These are phyloP conservation scores for Fraxinus ornus DNA, from an alignment of 305 asterid genomes.

Conservation along the genomic window DNA sequence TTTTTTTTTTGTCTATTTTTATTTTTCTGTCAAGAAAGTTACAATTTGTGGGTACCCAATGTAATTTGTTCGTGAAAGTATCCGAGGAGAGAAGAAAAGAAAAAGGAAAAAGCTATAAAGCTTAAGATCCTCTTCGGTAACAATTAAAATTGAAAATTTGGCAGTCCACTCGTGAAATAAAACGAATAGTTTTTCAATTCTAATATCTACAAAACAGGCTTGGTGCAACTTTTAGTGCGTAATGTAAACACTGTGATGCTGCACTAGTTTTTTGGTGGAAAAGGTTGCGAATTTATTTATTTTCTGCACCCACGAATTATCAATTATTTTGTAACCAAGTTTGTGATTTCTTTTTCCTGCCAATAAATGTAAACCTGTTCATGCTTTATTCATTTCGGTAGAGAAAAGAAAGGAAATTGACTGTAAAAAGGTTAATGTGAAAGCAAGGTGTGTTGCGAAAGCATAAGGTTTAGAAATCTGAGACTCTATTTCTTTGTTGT, in stretches of 20 bases:
- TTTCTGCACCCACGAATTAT: neutral
- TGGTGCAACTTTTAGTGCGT: constrained; percentile 17
- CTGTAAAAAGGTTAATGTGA: neutral
- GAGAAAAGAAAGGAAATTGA: neutral
- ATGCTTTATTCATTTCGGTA: neutral
- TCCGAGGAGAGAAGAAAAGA: constrained; percentile 10
- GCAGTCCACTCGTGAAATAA: too few species aligned
- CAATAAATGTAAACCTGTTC: neutral
- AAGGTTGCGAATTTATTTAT: neutral
- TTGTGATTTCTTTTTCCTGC: neutral
- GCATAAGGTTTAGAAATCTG: neutral
- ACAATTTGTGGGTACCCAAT: neutral
- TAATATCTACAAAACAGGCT: too few species aligned
- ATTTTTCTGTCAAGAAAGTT: neutral
- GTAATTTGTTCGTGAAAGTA: neutral
- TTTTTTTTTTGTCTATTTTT: neutral
- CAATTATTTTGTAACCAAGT: neutral
- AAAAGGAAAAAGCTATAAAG: neutral
- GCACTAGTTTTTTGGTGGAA: neutral
- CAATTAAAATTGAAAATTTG: too few species aligned
- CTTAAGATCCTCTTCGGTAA: neutral
- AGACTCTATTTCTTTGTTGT: neutral
- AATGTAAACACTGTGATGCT: constrained; percentile 16
- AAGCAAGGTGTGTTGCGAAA: neutral
- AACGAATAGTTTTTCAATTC: too few species aligned